phyloP scores from a whole-genome alignment of 129 eudicot genomes.

The Silybum marianum region DNA sequence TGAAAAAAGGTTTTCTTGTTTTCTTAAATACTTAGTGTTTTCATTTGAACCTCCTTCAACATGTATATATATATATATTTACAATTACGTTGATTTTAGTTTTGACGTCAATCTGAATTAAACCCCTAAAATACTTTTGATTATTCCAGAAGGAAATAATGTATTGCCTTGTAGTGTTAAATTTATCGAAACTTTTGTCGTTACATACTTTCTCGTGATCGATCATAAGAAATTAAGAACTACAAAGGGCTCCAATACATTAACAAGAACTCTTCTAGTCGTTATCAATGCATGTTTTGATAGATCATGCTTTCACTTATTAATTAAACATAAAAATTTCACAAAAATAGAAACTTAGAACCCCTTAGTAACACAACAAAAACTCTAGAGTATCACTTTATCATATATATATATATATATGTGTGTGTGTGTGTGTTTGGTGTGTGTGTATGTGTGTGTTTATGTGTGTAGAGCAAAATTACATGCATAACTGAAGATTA shows the following conservation, averaged over 20 bases:
- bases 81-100: no score
- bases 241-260: not conserved
- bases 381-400: not conserved
- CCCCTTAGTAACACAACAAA: not conserved
- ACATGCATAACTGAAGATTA: slow-evolving; percentile 1
- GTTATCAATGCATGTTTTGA: not conserved
- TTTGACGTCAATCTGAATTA: not conserved
- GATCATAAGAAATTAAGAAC: no score
- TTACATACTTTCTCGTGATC: not conserved
- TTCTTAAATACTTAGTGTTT: no score
- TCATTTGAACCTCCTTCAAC: no score
- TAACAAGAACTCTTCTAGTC: not conserved
- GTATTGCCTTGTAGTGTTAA: not conserved
- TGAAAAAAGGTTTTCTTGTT: no score
- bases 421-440: no score
- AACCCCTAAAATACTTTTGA: no score
- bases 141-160: not conserved
- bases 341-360: not conserved
- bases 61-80: no score
- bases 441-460: no score
- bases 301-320: no score
- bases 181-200: not conserved
- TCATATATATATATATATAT: not conserved
- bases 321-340: no score
- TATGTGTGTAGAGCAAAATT: not conserved